Conservation (phyloP, 768 basidiomycete genomes). For the Termitomyces sp. region DNA sequence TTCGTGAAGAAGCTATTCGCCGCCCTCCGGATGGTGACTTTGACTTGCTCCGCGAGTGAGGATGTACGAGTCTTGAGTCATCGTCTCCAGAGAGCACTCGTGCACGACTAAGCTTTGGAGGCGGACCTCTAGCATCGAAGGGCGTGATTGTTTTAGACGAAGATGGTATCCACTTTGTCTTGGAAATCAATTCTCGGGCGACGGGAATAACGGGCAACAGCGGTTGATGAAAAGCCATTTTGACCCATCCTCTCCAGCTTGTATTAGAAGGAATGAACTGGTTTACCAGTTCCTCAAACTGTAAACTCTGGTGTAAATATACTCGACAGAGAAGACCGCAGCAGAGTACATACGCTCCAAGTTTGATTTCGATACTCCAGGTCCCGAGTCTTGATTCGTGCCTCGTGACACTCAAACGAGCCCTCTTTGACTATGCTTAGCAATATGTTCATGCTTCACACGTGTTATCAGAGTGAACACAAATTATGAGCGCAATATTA, state of each 20-base stretch:
- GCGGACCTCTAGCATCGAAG: constrained; percentile 23
- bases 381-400: constrained; percentile 72
- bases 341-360: constrained; percentile 57
- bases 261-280: constrained; percentile 77
- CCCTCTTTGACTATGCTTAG: constrained; percentile 79
- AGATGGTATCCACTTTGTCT: constrained; percentile 64
- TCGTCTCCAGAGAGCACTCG: constrained; percentile 14
- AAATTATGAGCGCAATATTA: constrained; percentile 15
- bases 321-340: background rate
- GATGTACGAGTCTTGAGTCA: constrained; percentile 8
- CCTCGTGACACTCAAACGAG: constrained; percentile 80
- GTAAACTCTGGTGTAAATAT: constrained; percentile 8
- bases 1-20: constrained; percentile 24
- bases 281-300: constrained; percentile 79
- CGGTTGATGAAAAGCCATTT: constrained; percentile 79
- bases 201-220: constrained; percentile 74
- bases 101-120: constrained; percentile 25
- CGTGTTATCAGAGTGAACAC: background rate
- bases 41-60: constrained; percentile 6
- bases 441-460: constrained; percentile 57
- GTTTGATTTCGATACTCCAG: constrained; percentile 81
- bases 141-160: constrained; percentile 32
- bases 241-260: constrained; percentile 79
- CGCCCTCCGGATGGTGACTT: constrained; percentile 18
- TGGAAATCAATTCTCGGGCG: constrained; percentile 71